A percentile compares a stretch with the other conserved stretches of the same genome.
These are phyloP conservation scores for Ophioceras dolichostomum DNA, from an alignment of 2,329 filamentous ascomycete species.

Conservation along the genomic window DNA sequence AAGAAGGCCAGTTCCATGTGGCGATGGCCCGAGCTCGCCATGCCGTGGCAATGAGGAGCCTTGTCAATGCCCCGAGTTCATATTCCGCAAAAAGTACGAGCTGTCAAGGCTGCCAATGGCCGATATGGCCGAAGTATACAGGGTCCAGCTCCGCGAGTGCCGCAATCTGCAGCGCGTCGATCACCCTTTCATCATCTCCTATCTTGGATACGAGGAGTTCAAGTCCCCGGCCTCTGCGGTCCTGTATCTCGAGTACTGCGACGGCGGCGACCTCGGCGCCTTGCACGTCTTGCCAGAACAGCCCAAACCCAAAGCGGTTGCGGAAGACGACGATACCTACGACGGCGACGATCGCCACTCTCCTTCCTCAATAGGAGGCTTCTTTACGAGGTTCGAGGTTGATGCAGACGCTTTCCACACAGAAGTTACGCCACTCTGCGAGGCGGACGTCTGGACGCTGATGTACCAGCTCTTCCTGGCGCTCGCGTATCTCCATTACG, in stretches of 20 bases:
- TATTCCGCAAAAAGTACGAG: not conserved
- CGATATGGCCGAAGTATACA: not conserved
- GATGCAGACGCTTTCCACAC: no score
- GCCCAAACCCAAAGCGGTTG: no score
- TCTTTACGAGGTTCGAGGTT: no score
- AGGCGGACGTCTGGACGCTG: not conserved
- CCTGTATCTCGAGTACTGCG: not conserved
- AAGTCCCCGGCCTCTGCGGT: not conserved
- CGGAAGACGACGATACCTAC: no score
- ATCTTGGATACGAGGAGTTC: not conserved
- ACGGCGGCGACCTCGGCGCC: not conserved
- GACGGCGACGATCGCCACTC: no score
- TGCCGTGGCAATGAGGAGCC: not conserved
- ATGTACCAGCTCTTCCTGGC: not conserved
- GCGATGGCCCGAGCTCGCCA: not conserved
- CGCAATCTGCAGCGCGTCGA: not conserved
- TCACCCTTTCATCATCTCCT: not conserved
- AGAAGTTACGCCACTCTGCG: not conserved
- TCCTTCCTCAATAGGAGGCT: no score
- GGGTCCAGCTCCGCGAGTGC: not conserved
- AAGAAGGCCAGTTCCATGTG: no score
- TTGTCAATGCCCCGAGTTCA: not conserved
- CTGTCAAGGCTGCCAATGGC: not conserved
- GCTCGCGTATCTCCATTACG: not conserved
- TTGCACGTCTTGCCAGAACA: not conserved